phyloP scores from a whole-genome alignment of 768 basidiomycete species.

The Fibroporia radiculosa region DNA sequence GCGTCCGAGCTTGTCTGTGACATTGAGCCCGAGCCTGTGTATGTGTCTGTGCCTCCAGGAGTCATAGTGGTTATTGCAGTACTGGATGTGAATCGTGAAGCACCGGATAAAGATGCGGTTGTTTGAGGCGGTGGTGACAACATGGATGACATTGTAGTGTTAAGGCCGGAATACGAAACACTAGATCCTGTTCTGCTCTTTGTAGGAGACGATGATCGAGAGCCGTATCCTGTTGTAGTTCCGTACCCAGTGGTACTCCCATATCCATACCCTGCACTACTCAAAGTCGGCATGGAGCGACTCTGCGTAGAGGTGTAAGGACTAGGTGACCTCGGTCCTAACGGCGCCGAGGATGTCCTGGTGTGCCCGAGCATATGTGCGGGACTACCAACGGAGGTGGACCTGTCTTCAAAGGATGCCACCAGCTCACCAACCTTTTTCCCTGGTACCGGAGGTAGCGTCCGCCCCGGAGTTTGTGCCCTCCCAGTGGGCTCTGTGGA shows the following conservation, averaged over 20 bases:
- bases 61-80: constrained; percentile 9
- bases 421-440: constrained; percentile 61
- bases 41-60: constrained; percentile 29
- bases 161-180: constrained; percentile 14
- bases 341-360: constrained; percentile 41
- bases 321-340: constrained; percentile 31
- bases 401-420: constrained; percentile 61
- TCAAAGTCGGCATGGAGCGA: constrained; percentile 34
- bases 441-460: constrained; percentile 24
- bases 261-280: constrained; percentile 25
- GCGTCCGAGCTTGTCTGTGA: constrained; percentile 20
- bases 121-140: constrained; percentile 42
- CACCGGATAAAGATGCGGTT: constrained; percentile 18
- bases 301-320: constrained; percentile 26
- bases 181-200: constrained; percentile 31
- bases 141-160: constrained; percentile 31
- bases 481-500: constrained; percentile 48
- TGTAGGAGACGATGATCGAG: constrained; percentile 41
- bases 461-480: constrained; percentile 27
- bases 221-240: constrained; percentile 31
- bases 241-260: constrained; percentile 25
- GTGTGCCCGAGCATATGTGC: constrained; percentile 35
- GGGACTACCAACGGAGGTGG: constrained; percentile 25
- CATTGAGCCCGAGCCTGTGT: constrained; percentile 28
- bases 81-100: constrained; percentile 15